Base-by-base conservation (phyloP, 306 rosid genomes). In the Styphnolobium japonicum region DNA sequence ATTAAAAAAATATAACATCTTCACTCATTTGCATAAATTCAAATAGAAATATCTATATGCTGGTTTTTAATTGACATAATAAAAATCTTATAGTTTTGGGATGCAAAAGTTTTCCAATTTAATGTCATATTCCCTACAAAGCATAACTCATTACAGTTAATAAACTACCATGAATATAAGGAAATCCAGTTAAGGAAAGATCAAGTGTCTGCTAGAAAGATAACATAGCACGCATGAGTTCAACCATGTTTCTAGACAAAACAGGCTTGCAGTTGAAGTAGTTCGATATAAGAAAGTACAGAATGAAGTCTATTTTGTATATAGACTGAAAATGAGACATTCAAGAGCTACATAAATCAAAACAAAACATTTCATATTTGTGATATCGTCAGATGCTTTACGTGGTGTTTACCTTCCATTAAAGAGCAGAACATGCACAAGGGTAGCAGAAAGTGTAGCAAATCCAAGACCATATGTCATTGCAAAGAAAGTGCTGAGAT, bases 351-450 rank as follows among this genome's bases (percentile, higher is more conserved):
- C 52, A 34, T 15, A 31, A 31, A 33, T 8, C 8, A 70, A 27
- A 15, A n/a, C 7, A 7, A 3, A 33, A 7, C n/a, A n/a, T n/a
- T n/a, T n/a, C n/a, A n/a, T n/a, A n/a, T n/a, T n/a, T n/a, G n/a
- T n/a, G n/a, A n/a, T n/a, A n/a, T n/a, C n/a, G n/a, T n/a, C n/a
- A n/a, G n/a, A n/a, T n/a, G n/a, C n/a, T n/a, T n/a, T n/a, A n/a
- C n/a, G n/a, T n/a, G n/a, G n/a, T n/a, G n/a, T n/a, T n/a, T 88
- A 91, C 98, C 94, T 88, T 85, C 89, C 89, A 77, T 91, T 82
- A 74, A 93, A 93, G 61, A 91, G 88, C 18, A 93, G 61, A 78
- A 93, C 94, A 67, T 93, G 98, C 46, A 93, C 68, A 52, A 93
- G 6, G 3, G 97, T 93, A 69, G 98, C 92, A 33, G 97, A 55